These are phyloP conservation scores for Trebouxia gelatinosa DNA, from an alignment of 163 green algal genomes.

Conservation along the genomic window DNA sequence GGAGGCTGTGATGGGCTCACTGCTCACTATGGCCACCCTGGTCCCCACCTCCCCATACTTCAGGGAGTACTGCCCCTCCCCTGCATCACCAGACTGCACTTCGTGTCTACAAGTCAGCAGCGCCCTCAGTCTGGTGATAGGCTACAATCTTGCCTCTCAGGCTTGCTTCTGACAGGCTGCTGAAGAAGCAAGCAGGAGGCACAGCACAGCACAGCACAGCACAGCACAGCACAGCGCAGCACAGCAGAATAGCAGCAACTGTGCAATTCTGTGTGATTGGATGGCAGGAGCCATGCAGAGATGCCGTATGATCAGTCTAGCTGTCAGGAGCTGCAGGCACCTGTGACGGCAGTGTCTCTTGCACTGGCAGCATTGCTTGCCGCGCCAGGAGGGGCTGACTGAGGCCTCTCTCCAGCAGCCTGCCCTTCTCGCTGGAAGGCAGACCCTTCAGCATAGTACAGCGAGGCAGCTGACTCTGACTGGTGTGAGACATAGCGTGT, in stretches of 20 bases:
- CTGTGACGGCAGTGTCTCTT: constrained; percentile 31
- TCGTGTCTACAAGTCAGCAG: no score
- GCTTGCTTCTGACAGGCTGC: no score
- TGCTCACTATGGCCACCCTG: constrained; percentile 83
- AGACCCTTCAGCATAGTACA: constrained; percentile 91
- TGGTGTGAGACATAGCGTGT: constrained; percentile 81
- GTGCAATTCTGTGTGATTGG: not conserved
- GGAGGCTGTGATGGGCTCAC: constrained; percentile 87
- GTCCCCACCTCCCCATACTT: constrained; percentile 66
- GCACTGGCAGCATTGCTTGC: constrained; percentile 29
- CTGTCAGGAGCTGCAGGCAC: no score
- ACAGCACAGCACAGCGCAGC: no score
- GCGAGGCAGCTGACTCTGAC: constrained; percentile 63
- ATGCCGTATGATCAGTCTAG: no score
- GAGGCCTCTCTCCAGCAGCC: not conserved
- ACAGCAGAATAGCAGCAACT: not conserved
- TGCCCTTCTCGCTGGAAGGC: constrained; percentile 27
- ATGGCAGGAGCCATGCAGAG: no score
- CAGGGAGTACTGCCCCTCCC: constrained; percentile 80
- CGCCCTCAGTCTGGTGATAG: no score
- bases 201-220: no score
- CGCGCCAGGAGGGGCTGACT: constrained; percentile 3
- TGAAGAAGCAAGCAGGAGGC: no score
- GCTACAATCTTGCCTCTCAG: no score
- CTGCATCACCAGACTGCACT: no score